phyloP scores from a whole-genome alignment of 2,329 filamentous ascomycete genomes.

The Colletotrichum filicis region DNA sequence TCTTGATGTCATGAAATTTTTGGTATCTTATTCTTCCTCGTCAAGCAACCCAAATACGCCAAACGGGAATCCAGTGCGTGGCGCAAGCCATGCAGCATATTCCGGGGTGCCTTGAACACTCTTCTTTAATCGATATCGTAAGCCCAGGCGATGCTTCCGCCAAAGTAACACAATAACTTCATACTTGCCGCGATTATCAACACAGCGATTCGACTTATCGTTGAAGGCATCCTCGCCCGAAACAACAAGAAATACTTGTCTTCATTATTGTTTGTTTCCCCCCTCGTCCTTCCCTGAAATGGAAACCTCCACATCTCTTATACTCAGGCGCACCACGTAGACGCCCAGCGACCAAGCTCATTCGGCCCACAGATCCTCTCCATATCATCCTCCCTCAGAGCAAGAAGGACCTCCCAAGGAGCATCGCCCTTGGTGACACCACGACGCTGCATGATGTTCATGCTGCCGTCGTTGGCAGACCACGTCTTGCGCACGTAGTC shows the following conservation, averaged over 20 bases:
- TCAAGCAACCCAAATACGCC: neutral
- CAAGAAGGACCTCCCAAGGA: slow-evolving; percentile 16
- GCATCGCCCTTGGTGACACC: slow-evolving; percentile 17
- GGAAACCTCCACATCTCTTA: neutral
- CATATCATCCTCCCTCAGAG: slow-evolving; percentile 24
- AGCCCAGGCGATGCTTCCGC: too few species aligned
- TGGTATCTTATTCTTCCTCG: neutral
- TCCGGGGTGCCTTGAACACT: too few species aligned
- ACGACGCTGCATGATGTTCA: slow-evolving; percentile 29
- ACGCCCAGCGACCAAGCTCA: slow-evolving; percentile 12
- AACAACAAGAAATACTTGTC: too few species aligned
- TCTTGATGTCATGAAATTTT: fast-evolving
- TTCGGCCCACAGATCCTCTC: neutral
- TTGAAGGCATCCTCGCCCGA: too few species aligned
- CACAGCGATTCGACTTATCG: too few species aligned
- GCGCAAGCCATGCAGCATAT: fast-evolving
- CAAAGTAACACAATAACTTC: too few species aligned
- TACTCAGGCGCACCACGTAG: neutral
- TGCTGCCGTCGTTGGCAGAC: slow-evolving; percentile 25
- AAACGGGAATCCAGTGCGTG: fast-evolving
- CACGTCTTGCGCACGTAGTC: slow-evolving; percentile 29
- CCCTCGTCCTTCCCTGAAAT: neutral
- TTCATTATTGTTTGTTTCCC: too few species aligned
- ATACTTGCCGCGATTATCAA: too few species aligned
- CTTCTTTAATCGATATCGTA: too few species aligned